phyloP scores from a whole-genome alignment of 768 basidiomycete genomes.

The Leccinum fibrillosum region DNA sequence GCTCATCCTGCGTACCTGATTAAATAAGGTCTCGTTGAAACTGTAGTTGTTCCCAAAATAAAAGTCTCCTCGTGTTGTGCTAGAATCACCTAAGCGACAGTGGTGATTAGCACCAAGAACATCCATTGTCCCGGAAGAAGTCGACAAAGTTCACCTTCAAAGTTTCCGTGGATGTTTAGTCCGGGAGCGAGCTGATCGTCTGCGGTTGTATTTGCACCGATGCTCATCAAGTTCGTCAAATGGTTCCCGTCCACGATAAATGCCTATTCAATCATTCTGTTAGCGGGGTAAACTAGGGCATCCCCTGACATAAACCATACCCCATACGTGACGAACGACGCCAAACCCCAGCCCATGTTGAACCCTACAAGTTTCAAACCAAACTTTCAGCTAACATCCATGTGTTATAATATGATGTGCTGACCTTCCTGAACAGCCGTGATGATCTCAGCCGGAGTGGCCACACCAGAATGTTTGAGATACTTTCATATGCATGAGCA shows the following conservation, averaged over 20 bases:
- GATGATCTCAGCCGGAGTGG: constrained; percentile 23
- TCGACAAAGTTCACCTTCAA: constrained; percentile 14
- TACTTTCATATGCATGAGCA: constrained; percentile 12
- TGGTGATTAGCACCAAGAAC: not conserved
- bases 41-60: constrained; percentile 25
- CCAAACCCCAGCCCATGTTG: constrained; percentile 25
- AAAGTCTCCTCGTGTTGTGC: constrained; percentile 23
- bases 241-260: constrained; percentile 28
- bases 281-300: not conserved
- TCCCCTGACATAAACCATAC: constrained; percentile 10
- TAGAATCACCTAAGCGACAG: constrained; percentile 18
- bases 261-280: constrained; percentile 9
- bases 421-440: constrained; percentile 22
- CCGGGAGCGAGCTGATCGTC: constrained; percentile 13
- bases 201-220: constrained; percentile 22
- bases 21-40: constrained; percentile 27
- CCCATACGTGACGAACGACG: constrained; percentile 20
- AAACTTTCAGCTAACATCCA: not conserved
- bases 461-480: constrained; percentile 17
- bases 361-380: constrained; percentile 10
- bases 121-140: not conserved
- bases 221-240: constrained; percentile 26
- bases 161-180: constrained; percentile 22
- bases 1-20: constrained; percentile 7
- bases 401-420: not conserved